These are phyloP conservation scores for Pseudogymnoascus destructans DNA, from an alignment of 2,329 filamentous ascomycete genomes.

Conservation along the genomic window DNA sequence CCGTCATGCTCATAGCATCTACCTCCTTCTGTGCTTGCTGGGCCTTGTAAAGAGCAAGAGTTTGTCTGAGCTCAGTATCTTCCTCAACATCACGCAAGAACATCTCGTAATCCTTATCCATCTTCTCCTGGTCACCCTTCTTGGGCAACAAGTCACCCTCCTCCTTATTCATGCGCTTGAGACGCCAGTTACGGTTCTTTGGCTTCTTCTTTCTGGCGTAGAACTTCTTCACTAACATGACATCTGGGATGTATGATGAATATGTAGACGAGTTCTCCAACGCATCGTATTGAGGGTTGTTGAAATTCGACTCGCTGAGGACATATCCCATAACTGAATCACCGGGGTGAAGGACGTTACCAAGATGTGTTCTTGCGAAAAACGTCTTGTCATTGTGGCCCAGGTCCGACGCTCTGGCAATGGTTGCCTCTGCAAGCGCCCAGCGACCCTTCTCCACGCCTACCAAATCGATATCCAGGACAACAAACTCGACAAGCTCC, in stretches of 20 bases:
- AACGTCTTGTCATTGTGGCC: slow-evolving; percentile 78
- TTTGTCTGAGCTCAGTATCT: slow-evolving; percentile 73
- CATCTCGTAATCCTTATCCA: slow-evolving; percentile 92
- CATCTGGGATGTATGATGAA: slow-evolving; percentile 70
- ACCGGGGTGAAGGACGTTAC: slow-evolving; percentile 69
- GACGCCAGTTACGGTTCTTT: slow-evolving; percentile 76
- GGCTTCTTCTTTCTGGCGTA: slow-evolving; percentile 78
- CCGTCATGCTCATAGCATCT: slow-evolving; percentile 56
- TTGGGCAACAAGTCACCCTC: slow-evolving; percentile 76
- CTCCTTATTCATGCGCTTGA: slow-evolving; percentile 86
- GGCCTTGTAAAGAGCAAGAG: slow-evolving; percentile 74
- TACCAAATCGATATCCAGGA: slow-evolving; percentile 83
- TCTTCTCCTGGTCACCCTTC: slow-evolving; percentile 74
- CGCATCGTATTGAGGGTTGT: slow-evolving; percentile 73
- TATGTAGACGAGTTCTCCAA: slow-evolving; percentile 69
- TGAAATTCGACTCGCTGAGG: slow-evolving; percentile 80
- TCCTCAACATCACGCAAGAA: slow-evolving; percentile 96
- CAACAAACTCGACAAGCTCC: slow-evolving; percentile 80
- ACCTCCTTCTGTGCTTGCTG: slow-evolving; percentile 35
- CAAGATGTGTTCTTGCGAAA: slow-evolving; percentile 82
- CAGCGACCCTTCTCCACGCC: slow-evolving; percentile 67
- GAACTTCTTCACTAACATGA: slow-evolving; percentile 92
- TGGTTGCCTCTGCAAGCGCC: slow-evolving; percentile 73
- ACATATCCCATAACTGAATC: slow-evolving; percentile 95
- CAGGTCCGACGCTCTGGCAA: slow-evolving; percentile 76